Percentiles rank a stretch among this genome's conserved stretches.
Conservation (phyloP, 108 stramenopile species). For the Nannochloropsis salina region DNA sequence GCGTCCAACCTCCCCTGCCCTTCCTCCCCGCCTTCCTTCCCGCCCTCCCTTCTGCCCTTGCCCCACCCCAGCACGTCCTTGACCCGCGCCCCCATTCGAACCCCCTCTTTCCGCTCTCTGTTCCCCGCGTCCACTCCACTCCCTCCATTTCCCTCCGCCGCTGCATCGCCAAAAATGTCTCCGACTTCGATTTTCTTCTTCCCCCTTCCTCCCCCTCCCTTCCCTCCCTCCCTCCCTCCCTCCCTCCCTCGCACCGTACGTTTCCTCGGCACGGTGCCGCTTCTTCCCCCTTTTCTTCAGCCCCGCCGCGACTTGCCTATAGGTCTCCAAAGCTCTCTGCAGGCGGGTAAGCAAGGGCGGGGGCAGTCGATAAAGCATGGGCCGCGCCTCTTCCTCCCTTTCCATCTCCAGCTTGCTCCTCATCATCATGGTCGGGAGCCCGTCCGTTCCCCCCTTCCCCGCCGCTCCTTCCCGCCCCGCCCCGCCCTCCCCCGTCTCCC, state of each 20-base stretch:
- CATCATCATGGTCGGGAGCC: background rate
- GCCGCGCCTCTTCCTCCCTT: background rate
- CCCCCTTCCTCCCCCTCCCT: background rate
- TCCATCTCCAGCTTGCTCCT: constrained; percentile 12
- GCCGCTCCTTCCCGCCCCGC: too few relatives aligned
- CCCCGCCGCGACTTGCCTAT: background rate
- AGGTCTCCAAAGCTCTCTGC: background rate
- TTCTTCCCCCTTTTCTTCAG: constrained; percentile 14
- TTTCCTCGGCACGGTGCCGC: background rate
- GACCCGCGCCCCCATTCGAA: background rate
- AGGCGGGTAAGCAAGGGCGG: background rate
- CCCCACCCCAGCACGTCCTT: background rate
- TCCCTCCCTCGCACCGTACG: background rate
- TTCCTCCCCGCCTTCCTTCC: background rate
- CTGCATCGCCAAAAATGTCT: background rate
- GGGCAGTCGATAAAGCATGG: background rate
- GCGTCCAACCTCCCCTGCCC: too few relatives aligned
- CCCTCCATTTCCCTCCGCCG: background rate
- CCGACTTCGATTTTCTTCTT: background rate
- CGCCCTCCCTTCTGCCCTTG: background rate
- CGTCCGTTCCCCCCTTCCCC: too few relatives aligned
- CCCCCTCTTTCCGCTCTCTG: background rate
- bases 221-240: background rate
- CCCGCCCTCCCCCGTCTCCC: background rate
- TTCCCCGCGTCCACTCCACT: background rate